These are phyloP conservation scores for Tolypocladium album DNA, from an alignment of 2,329 filamentous ascomycete species.

Conservation along the genomic window DNA sequence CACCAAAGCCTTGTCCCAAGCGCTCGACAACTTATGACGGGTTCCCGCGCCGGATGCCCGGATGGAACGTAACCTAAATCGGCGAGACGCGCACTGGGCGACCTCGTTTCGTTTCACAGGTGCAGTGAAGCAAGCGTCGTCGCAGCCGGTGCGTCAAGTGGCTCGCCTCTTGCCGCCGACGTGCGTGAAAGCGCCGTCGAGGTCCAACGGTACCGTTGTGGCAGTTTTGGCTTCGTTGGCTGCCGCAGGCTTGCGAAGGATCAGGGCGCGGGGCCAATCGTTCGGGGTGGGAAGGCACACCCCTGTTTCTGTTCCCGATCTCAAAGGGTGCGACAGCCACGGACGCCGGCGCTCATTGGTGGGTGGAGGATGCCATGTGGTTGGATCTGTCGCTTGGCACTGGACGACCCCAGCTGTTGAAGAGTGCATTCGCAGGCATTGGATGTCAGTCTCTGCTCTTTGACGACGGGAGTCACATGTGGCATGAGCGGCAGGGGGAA, in stretches of 20 bases:
- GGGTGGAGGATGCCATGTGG: neutral
- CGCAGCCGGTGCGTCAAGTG: slow-evolving; percentile 1
- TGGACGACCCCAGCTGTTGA: neutral
- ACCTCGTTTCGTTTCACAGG: neutral
- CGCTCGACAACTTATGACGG: neutral
- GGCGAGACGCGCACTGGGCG: neutral
- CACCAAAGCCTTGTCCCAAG: too few species aligned
- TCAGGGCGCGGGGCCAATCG: neutral
- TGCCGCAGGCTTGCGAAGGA: neutral
- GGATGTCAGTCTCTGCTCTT: neutral
- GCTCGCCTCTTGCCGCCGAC: neutral
- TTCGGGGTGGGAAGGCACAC: neutral
- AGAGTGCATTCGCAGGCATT: neutral
- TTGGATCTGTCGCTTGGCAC: neutral
- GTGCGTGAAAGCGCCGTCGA: neutral
- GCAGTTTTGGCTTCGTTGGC: neutral
- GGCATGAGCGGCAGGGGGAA: neutral
- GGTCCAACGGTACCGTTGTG: neutral
- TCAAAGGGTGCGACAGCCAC: neutral
- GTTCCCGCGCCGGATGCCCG: neutral
- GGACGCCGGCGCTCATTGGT: neutral
- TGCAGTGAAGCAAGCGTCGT: neutral
- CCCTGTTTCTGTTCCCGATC: neutral
- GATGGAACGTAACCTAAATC: neutral
- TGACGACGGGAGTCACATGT: neutral